phyloP scores from a whole-genome alignment of 2,329 filamentous ascomycete genomes.

The Didymella pinodella region DNA sequence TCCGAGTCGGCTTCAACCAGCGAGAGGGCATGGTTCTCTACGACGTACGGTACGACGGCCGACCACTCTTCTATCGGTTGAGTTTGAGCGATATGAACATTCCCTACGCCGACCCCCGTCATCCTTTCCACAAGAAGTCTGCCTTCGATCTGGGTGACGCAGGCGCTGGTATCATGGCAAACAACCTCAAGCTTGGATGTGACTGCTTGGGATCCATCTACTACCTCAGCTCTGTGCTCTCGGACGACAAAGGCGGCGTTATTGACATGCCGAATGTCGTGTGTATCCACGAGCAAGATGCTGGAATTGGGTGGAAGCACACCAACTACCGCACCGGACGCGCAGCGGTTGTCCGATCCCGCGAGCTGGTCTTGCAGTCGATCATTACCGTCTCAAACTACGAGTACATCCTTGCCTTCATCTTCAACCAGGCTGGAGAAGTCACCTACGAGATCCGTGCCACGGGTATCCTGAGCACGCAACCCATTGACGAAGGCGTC shows the following conservation, averaged over 20 bases:
- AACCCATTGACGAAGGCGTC: constrained; percentile 71
- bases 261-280: constrained; percentile 70
- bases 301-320: constrained; percentile 74
- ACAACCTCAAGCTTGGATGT: constrained; percentile 73
- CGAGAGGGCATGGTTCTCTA: constrained; percentile 75
- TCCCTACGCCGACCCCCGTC: constrained; percentile 68
- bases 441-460: constrained; percentile 72
- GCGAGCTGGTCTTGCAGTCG: constrained; percentile 72
- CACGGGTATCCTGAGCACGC: constrained; percentile 72
- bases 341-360: constrained; percentile 68
- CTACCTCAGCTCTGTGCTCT: constrained; percentile 67
- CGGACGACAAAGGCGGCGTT: constrained; percentile 66
- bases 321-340: constrained; percentile 73
- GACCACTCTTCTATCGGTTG: constrained; percentile 72
- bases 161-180: constrained; percentile 71
- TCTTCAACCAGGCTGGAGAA: constrained; percentile 75
- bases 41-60: constrained; percentile 68
- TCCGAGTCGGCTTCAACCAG: constrained; percentile 73
- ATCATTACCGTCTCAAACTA: constrained; percentile 78
- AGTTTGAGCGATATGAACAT: constrained; percentile 74
- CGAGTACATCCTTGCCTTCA: constrained; percentile 76
- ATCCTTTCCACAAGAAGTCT: constrained; percentile 73
- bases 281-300: constrained; percentile 75
- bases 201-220: constrained; percentile 75
- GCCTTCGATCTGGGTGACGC: constrained; percentile 75